Evolutionary conservation across 306 rosid species (phyloP).

Genomic region (Senna tora): DNA sequence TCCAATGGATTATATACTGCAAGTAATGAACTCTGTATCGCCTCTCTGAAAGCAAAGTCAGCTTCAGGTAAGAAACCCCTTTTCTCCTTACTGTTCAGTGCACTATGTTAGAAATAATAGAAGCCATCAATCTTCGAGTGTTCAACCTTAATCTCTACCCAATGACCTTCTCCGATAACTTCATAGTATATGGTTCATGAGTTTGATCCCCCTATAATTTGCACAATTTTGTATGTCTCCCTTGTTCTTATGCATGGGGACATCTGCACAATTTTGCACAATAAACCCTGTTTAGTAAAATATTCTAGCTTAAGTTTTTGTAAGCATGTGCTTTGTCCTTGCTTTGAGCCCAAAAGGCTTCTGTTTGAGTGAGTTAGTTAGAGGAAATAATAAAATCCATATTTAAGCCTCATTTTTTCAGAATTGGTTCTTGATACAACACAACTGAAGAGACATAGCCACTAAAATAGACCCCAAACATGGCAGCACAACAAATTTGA

Average conservation of each 20-base stretch:
- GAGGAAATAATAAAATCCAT: not conserved
- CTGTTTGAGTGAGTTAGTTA: not conserved
- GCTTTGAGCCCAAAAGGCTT: not conserved
- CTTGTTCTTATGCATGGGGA: no score
- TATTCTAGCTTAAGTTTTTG: not conserved
- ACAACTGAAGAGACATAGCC: not conserved
- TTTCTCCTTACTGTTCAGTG: not conserved
- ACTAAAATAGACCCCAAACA: not conserved
- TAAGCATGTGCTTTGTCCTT: not conserved
- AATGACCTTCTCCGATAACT: no score
- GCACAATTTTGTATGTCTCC: no score
- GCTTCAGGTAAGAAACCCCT: slow-evolving; percentile 71
- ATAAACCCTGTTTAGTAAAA: not conserved
- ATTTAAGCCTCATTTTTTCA: not conserved
- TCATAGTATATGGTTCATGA: no score
- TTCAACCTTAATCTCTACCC: no score
- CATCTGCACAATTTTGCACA: not conserved
- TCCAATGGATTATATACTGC: slow-evolving; percentile 77
- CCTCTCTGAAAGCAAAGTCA: slow-evolving; percentile 81
- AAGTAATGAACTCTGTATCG: slow-evolving; percentile 69
- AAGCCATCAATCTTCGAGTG: no score
- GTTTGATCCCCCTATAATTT: no score
- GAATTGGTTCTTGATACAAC: not conserved
- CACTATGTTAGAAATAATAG: not conserved
- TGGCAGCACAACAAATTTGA: not conserved